A percentile compares a stretch with the other conserved stretches of the same genome.
These are phyloP conservation scores for Elongisporangium senticosum DNA, from an alignment of 352 stramenopile genomes.

Conservation along the genomic window DNA sequence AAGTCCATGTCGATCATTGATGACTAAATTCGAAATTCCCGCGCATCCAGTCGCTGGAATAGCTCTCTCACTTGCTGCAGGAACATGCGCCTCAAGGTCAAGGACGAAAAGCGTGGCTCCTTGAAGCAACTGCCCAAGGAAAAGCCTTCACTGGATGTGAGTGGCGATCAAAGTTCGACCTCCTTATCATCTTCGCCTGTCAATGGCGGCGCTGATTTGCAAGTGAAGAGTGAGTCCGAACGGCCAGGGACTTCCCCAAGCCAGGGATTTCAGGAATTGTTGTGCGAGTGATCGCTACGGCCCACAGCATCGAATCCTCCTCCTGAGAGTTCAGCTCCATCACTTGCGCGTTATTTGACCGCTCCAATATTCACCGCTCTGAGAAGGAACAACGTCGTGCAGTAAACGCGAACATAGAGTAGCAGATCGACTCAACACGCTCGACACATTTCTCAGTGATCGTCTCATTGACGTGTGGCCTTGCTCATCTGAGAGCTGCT, in stretches of 20 bases:
- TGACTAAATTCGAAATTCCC: slow-evolving; percentile 59
- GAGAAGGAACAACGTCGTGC: too few species aligned
- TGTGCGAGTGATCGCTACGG: too few species aligned
- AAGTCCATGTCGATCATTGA: slow-evolving; percentile 63
- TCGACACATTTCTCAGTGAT: too few species aligned
- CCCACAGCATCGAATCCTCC: too few species aligned
- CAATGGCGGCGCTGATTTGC: slow-evolving; percentile 6
- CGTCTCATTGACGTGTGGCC: too few species aligned
- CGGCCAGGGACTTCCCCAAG: slow-evolving; percentile 11
- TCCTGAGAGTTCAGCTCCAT: too few species aligned
- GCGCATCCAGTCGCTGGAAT: slow-evolving; percentile 72
- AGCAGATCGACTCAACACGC: background rate
- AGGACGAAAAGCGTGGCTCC: slow-evolving; percentile 16
- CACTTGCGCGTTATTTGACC: too few species aligned
- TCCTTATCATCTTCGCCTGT: background rate
- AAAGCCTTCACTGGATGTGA: background rate
- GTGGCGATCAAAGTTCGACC: background rate
- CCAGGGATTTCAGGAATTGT: too few species aligned
- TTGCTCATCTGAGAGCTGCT: too few species aligned
- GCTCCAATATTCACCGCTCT: too few species aligned
- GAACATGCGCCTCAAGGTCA: slow-evolving; percentile 50
- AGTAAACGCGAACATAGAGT: too few species aligned
- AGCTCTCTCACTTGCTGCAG: slow-evolving; percentile 63
- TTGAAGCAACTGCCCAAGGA: background rate
- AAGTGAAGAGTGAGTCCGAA: slow-evolving; percentile 44